Evolutionary conservation across 148 eudicot species (phyloP).

Genomic region (Vaccinium vitisidaea): DNA sequence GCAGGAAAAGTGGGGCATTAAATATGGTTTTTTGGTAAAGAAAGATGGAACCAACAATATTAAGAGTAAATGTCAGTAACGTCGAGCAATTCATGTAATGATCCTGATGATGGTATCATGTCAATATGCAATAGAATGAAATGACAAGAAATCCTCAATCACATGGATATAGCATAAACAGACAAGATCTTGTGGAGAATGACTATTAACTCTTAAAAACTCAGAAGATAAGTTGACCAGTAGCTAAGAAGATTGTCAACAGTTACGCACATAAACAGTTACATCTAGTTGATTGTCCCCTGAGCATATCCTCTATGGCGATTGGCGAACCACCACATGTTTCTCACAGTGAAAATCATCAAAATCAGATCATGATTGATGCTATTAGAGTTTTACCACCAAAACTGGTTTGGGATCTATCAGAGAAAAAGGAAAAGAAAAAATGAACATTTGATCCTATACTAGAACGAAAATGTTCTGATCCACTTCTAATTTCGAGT

Average conservation of each 20-base stretch:
- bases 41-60: background rate
- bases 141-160: background rate
- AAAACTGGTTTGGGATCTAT: background rate
- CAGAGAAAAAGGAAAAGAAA: background rate
- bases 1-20: background rate
- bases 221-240: background rate
- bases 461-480: background rate
- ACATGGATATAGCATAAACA: background rate
- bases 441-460: background rate
- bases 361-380: slow-evolving; percentile 12
- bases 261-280: background rate
- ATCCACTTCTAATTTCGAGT: background rate
- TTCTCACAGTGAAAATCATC: slow-evolving; percentile 4
- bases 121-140: slow-evolving; percentile 4
- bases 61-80: background rate
- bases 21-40: background rate
- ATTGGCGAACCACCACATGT: background rate
- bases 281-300: background rate
- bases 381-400: background rate
- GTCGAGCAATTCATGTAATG: background rate
- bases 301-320: background rate
- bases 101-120: background rate
- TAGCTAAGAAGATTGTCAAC: background rate
- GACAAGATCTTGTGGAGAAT: background rate
- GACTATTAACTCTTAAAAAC: background rate